Percentiles rank a stretch among this genome's conserved stretches.
Evolutionary conservation across 208 protist species (phyloP).

Genomic region (Trypanosoma avium): DNA sequence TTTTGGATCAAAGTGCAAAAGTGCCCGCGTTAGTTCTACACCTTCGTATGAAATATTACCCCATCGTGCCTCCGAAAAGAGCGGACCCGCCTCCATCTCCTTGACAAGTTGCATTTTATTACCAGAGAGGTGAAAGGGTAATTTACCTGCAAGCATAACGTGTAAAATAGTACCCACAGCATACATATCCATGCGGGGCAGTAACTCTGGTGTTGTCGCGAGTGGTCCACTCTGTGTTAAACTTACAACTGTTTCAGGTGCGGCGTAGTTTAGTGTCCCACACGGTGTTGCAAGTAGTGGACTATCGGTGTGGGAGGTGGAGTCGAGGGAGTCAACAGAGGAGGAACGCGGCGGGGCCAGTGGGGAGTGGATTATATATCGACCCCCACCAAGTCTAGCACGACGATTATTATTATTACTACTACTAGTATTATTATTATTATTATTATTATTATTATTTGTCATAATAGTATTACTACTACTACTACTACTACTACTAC

Average conservation of each 20-base stretch:
- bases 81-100: slow-evolving; percentile 69
- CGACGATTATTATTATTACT: not conserved
- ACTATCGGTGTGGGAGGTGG: slow-evolving; percentile 67
- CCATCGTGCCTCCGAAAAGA: slow-evolving; percentile 65
- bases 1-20: slow-evolving; percentile 58
- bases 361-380: not conserved
- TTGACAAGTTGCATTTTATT: slow-evolving; percentile 63
- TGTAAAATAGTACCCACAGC: slow-evolving; percentile 79
- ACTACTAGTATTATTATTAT: no score
- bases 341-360: slow-evolving; percentile 8
- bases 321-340: slow-evolving; percentile 39
- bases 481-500: no score
- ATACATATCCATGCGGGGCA: slow-evolving; percentile 78
- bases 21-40: slow-evolving; percentile 41
- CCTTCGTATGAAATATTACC: slow-evolving; percentile 49
- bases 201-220: slow-evolving; percentile 58
- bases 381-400: slow-evolving; percentile 4
- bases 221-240: slow-evolving; percentile 52
- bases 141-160: slow-evolving; percentile 71
- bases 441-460: no score
- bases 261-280: slow-evolving; percentile 83
- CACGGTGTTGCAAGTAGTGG: slow-evolving; percentile 83
- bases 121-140: slow-evolving; percentile 68
- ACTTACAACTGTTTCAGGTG: slow-evolving; percentile 80
- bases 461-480: no score